Percentiles rank a stretch among this genome's conserved stretches.
Evolutionary conservation across 108 stramenopile genomes (phyloP).

Genomic region (Nannochloropsis oceanica): DNA sequence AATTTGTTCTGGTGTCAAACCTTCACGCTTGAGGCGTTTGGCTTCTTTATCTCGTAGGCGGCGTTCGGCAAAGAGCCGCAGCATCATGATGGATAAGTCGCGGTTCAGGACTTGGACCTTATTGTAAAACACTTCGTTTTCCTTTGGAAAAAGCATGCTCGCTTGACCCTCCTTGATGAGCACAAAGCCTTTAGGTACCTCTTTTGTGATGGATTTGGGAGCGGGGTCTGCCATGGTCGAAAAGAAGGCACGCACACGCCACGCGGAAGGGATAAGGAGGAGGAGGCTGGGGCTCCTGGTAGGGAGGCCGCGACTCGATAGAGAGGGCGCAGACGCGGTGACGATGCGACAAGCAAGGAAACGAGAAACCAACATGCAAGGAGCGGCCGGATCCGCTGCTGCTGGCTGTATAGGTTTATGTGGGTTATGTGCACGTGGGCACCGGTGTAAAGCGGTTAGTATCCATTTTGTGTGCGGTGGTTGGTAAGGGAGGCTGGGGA

Average conservation of each 20-base stretch:
- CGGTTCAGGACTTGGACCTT: slow-evolving; percentile 94
- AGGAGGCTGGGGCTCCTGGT: too few relatives aligned
- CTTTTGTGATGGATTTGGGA: not conserved
- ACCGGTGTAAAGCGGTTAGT: not conserved
- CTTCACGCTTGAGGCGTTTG: not conserved
- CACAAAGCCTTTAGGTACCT: not conserved
- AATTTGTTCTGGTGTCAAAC: not conserved
- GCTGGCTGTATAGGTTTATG: too few relatives aligned
- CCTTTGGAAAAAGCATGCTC: slow-evolving; percentile 15
- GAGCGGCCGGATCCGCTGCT: not conserved
- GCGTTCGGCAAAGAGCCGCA: slow-evolving; percentile 62
- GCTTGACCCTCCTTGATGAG: slow-evolving; percentile 6
- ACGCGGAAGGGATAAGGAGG: too few relatives aligned
- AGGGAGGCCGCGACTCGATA: too few relatives aligned
- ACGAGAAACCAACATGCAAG: not conserved
- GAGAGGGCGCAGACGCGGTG: too few relatives aligned
- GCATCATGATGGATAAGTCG: slow-evolving; percentile 75
- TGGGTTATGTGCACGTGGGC: too few relatives aligned
- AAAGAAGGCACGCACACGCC: not conserved
- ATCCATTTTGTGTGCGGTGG: not conserved
- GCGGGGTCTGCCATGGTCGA: not conserved
- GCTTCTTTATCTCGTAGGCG: slow-evolving; percentile 40
- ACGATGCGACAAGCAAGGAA: not conserved
- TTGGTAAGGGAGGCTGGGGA: too few relatives aligned
- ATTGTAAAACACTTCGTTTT: slow-evolving; percentile 83